Percentiles rank a stretch among this genome's conserved stretches.
Conservation (phyloP, 2,329 filamentous ascomycete genomes). For the Sodiomyces alkalinus region DNA sequence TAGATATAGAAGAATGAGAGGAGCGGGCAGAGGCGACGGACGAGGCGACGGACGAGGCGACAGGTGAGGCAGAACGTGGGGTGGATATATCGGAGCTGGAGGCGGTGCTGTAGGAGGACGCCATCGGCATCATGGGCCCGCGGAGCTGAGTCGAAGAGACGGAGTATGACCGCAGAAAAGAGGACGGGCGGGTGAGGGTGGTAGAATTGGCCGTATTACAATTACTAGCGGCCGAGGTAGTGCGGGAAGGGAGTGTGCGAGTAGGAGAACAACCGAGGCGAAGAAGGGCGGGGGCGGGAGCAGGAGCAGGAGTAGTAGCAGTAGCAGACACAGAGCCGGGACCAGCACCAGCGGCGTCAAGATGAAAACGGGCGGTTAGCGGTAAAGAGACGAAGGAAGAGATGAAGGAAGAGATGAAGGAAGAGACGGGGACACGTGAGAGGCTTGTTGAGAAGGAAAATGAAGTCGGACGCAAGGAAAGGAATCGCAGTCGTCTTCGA, state of each 20-base stretch:
- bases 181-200: not conserved
- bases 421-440: not conserved
- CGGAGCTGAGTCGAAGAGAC: too few relatives aligned
- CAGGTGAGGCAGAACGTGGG: conserved; percentile 37
- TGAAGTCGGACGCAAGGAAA: too few relatives aligned
- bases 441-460: too few relatives aligned
- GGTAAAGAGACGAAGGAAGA: not conserved
- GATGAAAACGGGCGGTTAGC: too few relatives aligned
- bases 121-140: too few relatives aligned
- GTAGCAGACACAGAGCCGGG: too few relatives aligned
- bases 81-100: conserved; percentile 36
- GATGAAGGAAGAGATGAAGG: not conserved
- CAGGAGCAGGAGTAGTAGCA: too few relatives aligned
- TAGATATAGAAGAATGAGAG: conserved; percentile 34
- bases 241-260: too few relatives aligned
- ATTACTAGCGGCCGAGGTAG: too few relatives aligned
- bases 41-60: conserved; percentile 21
- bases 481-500: conserved; percentile 1
- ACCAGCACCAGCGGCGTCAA: conserved; percentile 1
- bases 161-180: not conserved
- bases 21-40: conserved; percentile 31
- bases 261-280: too few relatives aligned
- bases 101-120: conserved; percentile 23
- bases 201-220: too few relatives aligned
- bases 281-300: too few relatives aligned